These are phyloP conservation scores for Suillus tomentosus DNA, from an alignment of 768 basidiomycete species.

Conservation along the genomic window DNA sequence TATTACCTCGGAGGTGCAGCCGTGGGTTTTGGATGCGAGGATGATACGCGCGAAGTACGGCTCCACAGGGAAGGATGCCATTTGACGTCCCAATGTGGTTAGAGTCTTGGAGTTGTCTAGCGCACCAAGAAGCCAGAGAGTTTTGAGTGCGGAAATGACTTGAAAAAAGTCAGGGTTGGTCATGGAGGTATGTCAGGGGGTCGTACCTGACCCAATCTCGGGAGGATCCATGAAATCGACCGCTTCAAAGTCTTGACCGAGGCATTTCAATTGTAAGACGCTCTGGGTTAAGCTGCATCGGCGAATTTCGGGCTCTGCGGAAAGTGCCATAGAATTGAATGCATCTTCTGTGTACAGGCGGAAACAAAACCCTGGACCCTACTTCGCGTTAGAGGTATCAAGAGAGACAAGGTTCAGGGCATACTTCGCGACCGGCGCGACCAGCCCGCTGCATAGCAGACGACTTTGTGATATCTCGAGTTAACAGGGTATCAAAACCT, in stretches of 20 bases:
- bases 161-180: slow-evolving; percentile 27
- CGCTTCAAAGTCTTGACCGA: slow-evolving; percentile 76
- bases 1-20: slow-evolving; percentile 78
- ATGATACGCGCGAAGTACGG: slow-evolving; percentile 79
- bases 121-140: slow-evolving; percentile 80
- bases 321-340: slow-evolving; percentile 63
- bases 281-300: slow-evolving; percentile 84
- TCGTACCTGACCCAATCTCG: slow-evolving; percentile 70
- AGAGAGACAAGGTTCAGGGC: slow-evolving; percentile 10
- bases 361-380: slow-evolving; percentile 87
- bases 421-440: slow-evolving; percentile 91
- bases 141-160: slow-evolving; percentile 65
- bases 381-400: slow-evolving; percentile 11
- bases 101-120: slow-evolving; percentile 65
- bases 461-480: slow-evolving; percentile 83
- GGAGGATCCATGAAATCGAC: slow-evolving; percentile 92
- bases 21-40: slow-evolving; percentile 71
- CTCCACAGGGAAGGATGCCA: slow-evolving; percentile 94
- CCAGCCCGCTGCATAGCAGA: slow-evolving; percentile 94
- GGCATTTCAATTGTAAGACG: slow-evolving; percentile 82
- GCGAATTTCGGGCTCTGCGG: slow-evolving; percentile 87
- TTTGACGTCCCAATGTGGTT: slow-evolving; percentile 74
- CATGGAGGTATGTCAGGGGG: not conserved
- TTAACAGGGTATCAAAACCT: slow-evolving; percentile 89
- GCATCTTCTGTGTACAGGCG: slow-evolving; percentile 87